These are phyloP conservation scores for Odonthalia washingtoniensis DNA, from an alignment of 31 red algal genomes.

Conservation along the genomic window DNA sequence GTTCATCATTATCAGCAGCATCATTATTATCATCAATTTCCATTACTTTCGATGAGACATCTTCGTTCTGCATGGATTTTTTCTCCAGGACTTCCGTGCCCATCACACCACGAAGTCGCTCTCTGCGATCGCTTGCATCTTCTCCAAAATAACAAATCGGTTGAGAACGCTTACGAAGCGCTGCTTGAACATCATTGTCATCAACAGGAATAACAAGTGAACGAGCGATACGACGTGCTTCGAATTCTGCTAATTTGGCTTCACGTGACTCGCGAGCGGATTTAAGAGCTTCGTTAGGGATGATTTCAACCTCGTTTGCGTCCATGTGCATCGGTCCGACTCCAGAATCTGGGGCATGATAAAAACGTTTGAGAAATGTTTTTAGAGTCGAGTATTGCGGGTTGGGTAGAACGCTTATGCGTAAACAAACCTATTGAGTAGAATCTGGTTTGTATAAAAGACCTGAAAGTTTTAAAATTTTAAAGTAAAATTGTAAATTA, in stretches of 20 bases:
- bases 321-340: background rate
- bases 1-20: too few relatives aligned
- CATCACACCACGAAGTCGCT: constrained; percentile 64
- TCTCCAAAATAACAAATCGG: constrained; percentile 87
- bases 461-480: too few relatives aligned
- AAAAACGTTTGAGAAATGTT: background rate
- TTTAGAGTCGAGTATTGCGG: background rate
- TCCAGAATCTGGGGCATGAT: background rate
- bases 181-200: constrained; percentile 55
- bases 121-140: constrained; percentile 83
- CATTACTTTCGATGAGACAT: too few relatives aligned
- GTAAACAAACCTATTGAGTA: too few relatives aligned
- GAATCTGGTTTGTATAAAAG: too few relatives aligned
- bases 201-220: constrained; percentile 45
- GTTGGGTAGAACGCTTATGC: too few relatives aligned
- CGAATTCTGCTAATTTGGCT: constrained; percentile 37
- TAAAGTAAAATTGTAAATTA: too few relatives aligned
- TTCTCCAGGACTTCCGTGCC: background rate
- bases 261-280: constrained; percentile 28
- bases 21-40: too few relatives aligned
- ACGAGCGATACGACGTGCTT: constrained; percentile 51
- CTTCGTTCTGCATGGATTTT: too few relatives aligned
- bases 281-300: constrained; percentile 44
- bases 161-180: constrained; percentile 59
- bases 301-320: constrained; percentile 25